Evolutionary conservation across 83 land plant genomes (phyloP).

Genomic region (Picea mariana): DNA sequence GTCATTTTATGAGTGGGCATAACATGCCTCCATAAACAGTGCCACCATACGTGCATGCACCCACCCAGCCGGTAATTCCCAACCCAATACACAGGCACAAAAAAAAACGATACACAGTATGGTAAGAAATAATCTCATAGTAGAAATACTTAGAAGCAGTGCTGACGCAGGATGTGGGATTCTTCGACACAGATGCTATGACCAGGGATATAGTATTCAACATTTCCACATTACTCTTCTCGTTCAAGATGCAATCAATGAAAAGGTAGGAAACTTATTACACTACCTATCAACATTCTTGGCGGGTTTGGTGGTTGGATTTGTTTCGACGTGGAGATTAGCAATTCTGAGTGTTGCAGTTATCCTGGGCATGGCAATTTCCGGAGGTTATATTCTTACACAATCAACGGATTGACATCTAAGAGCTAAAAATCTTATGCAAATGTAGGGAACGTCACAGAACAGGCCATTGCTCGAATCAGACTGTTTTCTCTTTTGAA

Average conservation of each 20-base stretch:
- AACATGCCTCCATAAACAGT: no score
- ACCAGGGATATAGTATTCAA: slow-evolving; percentile 83
- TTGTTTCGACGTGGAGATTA: slow-evolving; percentile 76
- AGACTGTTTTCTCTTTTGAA: slow-evolving; percentile 81
- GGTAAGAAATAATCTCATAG: no score
- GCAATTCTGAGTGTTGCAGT: slow-evolving; percentile 79
- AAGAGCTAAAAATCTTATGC: slow-evolving; percentile 88
- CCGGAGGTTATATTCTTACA: slow-evolving; percentile 82
- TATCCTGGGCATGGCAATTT: slow-evolving; percentile 83
- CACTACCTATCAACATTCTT: slow-evolving; percentile 81
- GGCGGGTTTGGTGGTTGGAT: slow-evolving; percentile 86
- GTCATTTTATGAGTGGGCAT: no score
- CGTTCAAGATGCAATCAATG: slow-evolving; percentile 95
- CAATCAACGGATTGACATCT: slow-evolving; percentile 73
- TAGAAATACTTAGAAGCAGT: slow-evolving; percentile 80
- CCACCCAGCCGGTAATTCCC: no score
- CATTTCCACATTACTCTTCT: slow-evolving; percentile 81
- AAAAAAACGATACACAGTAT: no score
- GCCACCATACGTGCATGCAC: no score
- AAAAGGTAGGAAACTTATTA: slow-evolving; percentile 88
- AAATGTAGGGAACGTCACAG: slow-evolving; percentile 78
- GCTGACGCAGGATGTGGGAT: slow-evolving; percentile 85
- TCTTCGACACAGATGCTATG: slow-evolving; percentile 85
- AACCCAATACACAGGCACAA: no score
- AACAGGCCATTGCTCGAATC: slow-evolving; percentile 80